These are phyloP conservation scores for apple (Malus domestica) DNA, from an alignment of 306 rosid genomes.

Conservation along the genomic window DNA sequence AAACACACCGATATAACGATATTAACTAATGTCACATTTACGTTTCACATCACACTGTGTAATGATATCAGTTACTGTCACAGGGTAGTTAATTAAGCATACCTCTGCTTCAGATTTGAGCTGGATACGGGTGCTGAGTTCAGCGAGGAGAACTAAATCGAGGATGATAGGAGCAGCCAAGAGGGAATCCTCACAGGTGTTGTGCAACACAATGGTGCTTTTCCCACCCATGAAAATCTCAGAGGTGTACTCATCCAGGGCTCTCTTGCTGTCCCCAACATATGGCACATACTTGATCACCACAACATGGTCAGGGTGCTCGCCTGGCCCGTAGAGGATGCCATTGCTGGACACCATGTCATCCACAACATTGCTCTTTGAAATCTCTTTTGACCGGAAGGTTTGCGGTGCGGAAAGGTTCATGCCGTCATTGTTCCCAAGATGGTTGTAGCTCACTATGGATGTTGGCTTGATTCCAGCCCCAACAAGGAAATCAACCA, in stretches of 20 bases:
- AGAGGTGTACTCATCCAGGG: conserved; percentile 97
- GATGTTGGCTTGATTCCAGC: conserved; percentile 99
- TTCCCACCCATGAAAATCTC: conserved; percentile 98
- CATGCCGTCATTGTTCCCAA: conserved; percentile 99
- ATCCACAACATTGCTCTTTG: conserved; percentile 95
- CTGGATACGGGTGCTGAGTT: conserved; percentile 91
- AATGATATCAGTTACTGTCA: not conserved
- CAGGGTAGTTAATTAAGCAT: not conserved
- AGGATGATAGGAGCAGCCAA: conserved; percentile 95
- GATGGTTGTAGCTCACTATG: conserved; percentile 95
- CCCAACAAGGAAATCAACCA: conserved; percentile 97
- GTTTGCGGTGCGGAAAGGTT: conserved; percentile 97
- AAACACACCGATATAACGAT: conserved; percentile 1
- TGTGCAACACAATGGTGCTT: conserved; percentile 91
- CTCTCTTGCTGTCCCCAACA: conserved; percentile 97
- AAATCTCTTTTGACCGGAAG: conserved; percentile 94
- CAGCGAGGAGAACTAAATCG: conserved; percentile 95
- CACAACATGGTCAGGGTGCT: conserved; percentile 97
- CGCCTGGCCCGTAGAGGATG: conserved; percentile 84
- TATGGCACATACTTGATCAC: conserved; percentile 98
- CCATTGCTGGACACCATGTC: conserved; percentile 97
- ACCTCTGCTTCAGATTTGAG: conserved; percentile 92
- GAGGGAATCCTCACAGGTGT: conserved; percentile 99
- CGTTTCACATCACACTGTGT: not conserved
- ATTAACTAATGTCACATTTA: not conserved